A percentile compares a stretch with the other conserved stretches of the same genome.
Evolutionary conservation across 768 basidiomycete genomes (phyloP).

Genomic region (Macrocybe gigantea): DNA sequence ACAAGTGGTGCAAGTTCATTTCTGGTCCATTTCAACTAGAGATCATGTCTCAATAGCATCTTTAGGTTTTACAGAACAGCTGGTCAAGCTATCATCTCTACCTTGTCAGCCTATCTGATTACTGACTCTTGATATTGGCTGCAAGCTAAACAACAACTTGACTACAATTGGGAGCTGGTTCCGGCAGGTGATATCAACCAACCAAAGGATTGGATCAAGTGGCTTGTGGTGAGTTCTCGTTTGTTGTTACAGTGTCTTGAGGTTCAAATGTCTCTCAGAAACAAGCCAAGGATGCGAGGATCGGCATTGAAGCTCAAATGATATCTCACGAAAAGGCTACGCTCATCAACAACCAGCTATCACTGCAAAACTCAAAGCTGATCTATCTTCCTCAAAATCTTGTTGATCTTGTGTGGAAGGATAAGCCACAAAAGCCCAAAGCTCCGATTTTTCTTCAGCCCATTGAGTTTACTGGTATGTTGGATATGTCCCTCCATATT

Average conservation of each 20-base stretch:
- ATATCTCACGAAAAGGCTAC: constrained; percentile 67
- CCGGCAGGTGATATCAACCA: constrained; percentile 44
- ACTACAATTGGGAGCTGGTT: constrained; percentile 68
- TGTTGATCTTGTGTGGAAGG: constrained; percentile 76
- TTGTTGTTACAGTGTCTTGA: constrained; percentile 1
- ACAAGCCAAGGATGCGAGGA: constrained; percentile 40
- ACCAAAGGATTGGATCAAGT: constrained; percentile 76
- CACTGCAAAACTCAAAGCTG: constrained; percentile 52
- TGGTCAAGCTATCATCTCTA: constrained; percentile 67
- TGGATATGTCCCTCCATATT: neutral
- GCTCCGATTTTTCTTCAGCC: constrained; percentile 63
- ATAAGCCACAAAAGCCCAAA: constrained; percentile 64
- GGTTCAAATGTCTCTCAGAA: constrained; percentile 10
- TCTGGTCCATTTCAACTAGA: constrained; percentile 47
- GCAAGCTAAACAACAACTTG: constrained; percentile 69
- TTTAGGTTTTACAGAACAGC: constrained; percentile 36
- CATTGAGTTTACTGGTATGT: constrained; percentile 59
- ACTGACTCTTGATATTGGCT: constrained; percentile 83
- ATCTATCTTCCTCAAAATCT: constrained; percentile 81
- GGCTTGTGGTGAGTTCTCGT: constrained; percentile 48
- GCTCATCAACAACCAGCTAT: constrained; percentile 51
- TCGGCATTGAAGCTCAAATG: constrained; percentile 85
- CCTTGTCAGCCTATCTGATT: constrained; percentile 63
- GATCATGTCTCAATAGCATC: neutral
- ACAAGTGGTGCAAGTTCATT: constrained; percentile 75